These are phyloP conservation scores for Phytophthora sojae DNA, from an alignment of 352 stramenopile species.

Conservation along the genomic window DNA sequence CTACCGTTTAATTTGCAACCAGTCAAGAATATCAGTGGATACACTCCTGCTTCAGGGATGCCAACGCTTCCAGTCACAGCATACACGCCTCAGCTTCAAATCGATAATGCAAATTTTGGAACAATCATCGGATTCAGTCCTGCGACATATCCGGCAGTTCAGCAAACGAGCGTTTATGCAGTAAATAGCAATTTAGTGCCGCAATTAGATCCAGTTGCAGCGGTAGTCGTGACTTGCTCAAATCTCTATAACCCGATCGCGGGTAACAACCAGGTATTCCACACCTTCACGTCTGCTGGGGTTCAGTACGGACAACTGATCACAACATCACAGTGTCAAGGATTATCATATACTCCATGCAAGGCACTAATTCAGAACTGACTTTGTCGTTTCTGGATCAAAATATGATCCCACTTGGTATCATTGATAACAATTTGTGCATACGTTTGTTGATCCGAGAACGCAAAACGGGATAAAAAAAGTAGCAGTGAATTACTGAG, in stretches of 20 bases:
- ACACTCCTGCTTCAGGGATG: background rate
- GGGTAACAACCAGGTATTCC: conserved; percentile 33
- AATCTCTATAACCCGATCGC: conserved; percentile 33
- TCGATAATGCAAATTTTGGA: conserved; percentile 7
- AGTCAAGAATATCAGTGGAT: background rate
- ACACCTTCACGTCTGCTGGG: conserved; percentile 24
- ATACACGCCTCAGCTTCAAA: background rate
- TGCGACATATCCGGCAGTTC: conserved; percentile 15
- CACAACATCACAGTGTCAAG: background rate
- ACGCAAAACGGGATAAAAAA: no score
- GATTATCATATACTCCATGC: background rate
- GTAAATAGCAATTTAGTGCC: conserved; percentile 27
- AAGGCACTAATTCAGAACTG: background rate
- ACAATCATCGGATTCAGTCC: conserved; percentile 14
- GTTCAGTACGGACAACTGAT: conserved; percentile 11
- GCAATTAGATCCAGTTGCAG: conserved; percentile 16
- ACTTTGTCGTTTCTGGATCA: background rate
- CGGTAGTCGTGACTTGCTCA: conserved; percentile 15
- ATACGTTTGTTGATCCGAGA: conserved; percentile 27
- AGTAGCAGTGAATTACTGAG: conserved; percentile 1
- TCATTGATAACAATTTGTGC: conserved; percentile 27
- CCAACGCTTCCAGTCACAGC: background rate
- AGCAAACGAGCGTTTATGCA: conserved; percentile 13
- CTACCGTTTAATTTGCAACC: background rate
- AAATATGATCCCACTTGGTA: conserved; percentile 1